phyloP scores from a whole-genome alignment of 257 asterid species.

The Capsicum chinense region DNA sequence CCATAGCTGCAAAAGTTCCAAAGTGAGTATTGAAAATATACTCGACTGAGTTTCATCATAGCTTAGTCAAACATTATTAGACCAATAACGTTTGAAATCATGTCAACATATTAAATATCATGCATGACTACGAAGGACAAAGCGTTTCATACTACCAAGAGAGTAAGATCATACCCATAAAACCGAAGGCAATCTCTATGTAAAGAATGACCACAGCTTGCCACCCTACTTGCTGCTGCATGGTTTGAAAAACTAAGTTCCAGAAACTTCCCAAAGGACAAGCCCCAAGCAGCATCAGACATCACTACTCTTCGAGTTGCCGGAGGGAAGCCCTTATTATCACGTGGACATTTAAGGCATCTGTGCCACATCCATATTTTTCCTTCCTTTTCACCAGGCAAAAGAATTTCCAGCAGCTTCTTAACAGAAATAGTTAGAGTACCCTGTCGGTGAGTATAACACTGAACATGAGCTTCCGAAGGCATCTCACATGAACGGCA shows the following conservation, averaged over 20 bases:
- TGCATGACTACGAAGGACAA: neutral
- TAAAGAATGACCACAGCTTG: slow-evolving; percentile 95
- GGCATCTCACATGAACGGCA: slow-evolving; percentile 93
- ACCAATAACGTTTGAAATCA: slow-evolving; percentile 18
- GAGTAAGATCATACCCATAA: slow-evolving; percentile 70
- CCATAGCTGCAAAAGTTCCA: slow-evolving; percentile 67
- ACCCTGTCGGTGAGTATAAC: slow-evolving; percentile 97
- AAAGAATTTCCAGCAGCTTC: slow-evolving; percentile 72
- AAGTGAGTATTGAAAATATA: neutral
- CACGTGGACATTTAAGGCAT: slow-evolving; percentile 89
- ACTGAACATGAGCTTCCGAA: slow-evolving; percentile 93
- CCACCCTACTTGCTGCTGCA: slow-evolving; percentile 99
- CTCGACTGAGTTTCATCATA: slow-evolving; percentile 18
- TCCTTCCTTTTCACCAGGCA: slow-evolving; percentile 86
- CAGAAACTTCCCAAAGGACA: slow-evolving; percentile 96
- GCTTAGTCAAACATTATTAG: neutral
- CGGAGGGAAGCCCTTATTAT: slow-evolving; percentile 78
- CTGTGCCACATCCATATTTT: slow-evolving; percentile 99
- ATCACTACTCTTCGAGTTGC: slow-evolving; percentile 90
- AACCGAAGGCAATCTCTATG: slow-evolving; percentile 98
- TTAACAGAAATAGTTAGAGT: slow-evolving; percentile 92
- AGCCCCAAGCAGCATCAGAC: slow-evolving; percentile 99
- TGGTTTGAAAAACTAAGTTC: slow-evolving; percentile 98
- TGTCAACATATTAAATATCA: neutral
- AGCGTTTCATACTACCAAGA: slow-evolving; percentile 18